Evolutionary conservation across 257 asterid genomes (phyloP), one percentile per base, ranked within the genome.

Genomic region (Verbascum thapsus): DNA sequence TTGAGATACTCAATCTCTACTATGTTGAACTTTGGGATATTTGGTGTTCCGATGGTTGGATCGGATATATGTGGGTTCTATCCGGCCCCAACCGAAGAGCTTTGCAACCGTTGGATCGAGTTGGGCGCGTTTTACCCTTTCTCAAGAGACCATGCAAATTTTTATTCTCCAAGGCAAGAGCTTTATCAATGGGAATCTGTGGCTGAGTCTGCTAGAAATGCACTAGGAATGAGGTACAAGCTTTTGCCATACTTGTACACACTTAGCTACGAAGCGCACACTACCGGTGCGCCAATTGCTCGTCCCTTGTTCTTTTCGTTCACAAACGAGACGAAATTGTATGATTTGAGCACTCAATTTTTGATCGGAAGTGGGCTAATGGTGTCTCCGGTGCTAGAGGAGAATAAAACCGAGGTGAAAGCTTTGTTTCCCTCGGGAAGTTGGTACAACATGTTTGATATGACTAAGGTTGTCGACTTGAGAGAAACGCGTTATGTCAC

Each of bases 1-100:
- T 71, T 88, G 81, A 84, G 41, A 58, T 82, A 81, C 16, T 85
- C 97, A 8, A 90, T 90, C 43, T 85, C 99, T 1, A 94, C 96
- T 1, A 77, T 94, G 78, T 15, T 94, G 44, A 88, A 90, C 26
- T 94, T 90, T 41, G 99, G 99, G 0, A 63, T 94, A 9, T 94
- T 87, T 76, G 97, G 99, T 0, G 83, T 90, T 26, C 97, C 99
- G 0, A 94, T 94, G 99, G 99, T 94, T 8, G 99, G 99, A 32
- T 81, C 99, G 4, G 99, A 94, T 63, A 94, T 94, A 41, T 94
- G 96, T 68, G 98, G 99, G 23, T 94, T 94, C 69, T 94, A 90
- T 72, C 96, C 96, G 0, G 83, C 87, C 0, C 96, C 96, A 0
- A 81, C 90, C 0, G 97, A 94, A 55, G 99, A 90, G 76, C 92